These are phyloP conservation scores for Rhodofomes roseus DNA, from an alignment of 1,284 basidiomycete genomes.

Conservation along the genomic window DNA sequence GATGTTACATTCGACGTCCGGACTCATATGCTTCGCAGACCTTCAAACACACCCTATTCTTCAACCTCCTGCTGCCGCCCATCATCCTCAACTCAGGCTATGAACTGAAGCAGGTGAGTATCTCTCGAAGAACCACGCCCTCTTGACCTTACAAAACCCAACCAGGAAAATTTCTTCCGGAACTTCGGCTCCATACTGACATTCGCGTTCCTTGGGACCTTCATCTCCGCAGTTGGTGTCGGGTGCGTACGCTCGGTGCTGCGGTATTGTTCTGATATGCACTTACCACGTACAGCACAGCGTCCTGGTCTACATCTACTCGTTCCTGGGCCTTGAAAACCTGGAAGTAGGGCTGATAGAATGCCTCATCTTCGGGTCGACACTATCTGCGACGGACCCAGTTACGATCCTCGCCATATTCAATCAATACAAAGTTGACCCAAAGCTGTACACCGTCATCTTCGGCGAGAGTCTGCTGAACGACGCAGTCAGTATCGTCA, in stretches of 20 bases:
- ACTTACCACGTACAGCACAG: slow-evolving; percentile 57
- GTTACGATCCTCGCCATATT: slow-evolving; percentile 99
- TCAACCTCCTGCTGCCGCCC: slow-evolving; percentile 95
- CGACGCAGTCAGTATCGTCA: slow-evolving; percentile 99
- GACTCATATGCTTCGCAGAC: too few relatives aligned
- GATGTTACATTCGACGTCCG: too few relatives aligned
- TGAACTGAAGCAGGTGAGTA: slow-evolving; percentile 86
- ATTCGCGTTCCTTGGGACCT: slow-evolving; percentile 96
- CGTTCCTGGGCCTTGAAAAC: slow-evolving; percentile 86
- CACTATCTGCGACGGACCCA: slow-evolving; percentile 95
- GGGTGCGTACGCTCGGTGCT: slow-evolving; percentile 57
- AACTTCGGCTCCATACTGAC: slow-evolving; percentile 97
- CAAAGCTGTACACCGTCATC: slow-evolving; percentile 96
- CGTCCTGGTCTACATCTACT: slow-evolving; percentile 94
- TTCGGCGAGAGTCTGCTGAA: slow-evolving; percentile 98
- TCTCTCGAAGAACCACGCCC: neutral
- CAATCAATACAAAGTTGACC: slow-evolving; percentile 98
- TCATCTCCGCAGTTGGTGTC: slow-evolving; percentile 94
- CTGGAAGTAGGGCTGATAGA: slow-evolving; percentile 82
- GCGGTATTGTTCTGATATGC: neutral
- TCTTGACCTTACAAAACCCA: neutral
- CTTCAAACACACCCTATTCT: slow-evolving; percentile 97
- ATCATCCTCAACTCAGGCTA: slow-evolving; percentile 99
- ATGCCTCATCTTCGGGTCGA: slow-evolving; percentile 95
- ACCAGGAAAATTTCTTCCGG: slow-evolving; percentile 93